Base-by-base conservation (phyloP, 1,284 basidiomycete species). In the Ustilago crameri region DNA sequence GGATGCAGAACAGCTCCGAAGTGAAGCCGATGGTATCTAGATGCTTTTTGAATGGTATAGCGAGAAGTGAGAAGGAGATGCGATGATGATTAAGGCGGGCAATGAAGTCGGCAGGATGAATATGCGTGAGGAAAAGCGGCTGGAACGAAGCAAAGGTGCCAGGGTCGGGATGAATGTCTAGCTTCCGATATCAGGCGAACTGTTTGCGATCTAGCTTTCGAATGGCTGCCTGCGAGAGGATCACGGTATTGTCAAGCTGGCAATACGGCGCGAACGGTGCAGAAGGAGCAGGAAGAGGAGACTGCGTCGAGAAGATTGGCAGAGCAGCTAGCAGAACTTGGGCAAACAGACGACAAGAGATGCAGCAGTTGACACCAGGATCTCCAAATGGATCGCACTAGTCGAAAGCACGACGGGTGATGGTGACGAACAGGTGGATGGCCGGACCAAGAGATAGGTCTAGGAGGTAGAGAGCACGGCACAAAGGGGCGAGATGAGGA, bases 11-110 rank as follows among this genome's bases (percentile, higher is more conserved):
- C 3, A 38, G 24, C 51, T 54, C n/a, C 9, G 42, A 48, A 44
- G 41, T 40, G 52, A 9, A 57, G 58, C 51, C 59, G 22, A 37
- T 51, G 63, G 63, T 66, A 66, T 60, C 51, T 51, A 40, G 56
- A 56, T 60, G 63, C 52, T 65, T 65, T 59, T 65, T 26, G 32
- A n/a, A 47, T 37, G 63, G 56, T 55, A 55, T 59, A 44, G 51
- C 47, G 46, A 51, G 42, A 24, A 37, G 34, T 20, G 24, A 9
- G 15, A 37, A 32, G 41, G 42, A 17, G 17, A 67, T 57, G 64
- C 57, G 53, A 30, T 52, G 38, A 40, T 32, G 46, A 53, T 50
- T 40, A 57, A 49, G 40, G 23, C 57, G 45, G 42, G 40, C 46
- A 32, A 60, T 50, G 64, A 59, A 26, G 32, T 17, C 4, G 55